Conservation (phyloP, 768 basidiomycete species). For the Lactarius psammicola region DNA sequence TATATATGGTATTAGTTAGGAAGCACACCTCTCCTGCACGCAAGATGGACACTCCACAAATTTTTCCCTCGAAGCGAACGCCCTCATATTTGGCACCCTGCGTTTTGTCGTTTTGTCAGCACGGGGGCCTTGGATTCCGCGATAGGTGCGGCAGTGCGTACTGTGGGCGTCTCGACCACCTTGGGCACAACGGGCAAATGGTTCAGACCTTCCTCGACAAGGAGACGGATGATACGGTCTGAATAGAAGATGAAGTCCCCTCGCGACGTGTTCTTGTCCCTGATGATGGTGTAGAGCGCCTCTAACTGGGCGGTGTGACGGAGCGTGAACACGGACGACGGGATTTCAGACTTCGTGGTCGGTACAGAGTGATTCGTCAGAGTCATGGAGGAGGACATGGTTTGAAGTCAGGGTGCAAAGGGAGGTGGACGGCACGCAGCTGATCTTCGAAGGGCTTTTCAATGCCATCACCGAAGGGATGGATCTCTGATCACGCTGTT, state of each 20-base stretch:
- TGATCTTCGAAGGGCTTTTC: not conserved
- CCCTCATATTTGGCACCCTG: conserved; percentile 84
- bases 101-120: not conserved
- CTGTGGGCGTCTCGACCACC: conserved; percentile 81
- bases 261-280: conserved; percentile 81
- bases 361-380: not conserved
- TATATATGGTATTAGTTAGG: not conserved
- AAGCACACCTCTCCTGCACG: conserved; percentile 80
- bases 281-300: conserved; percentile 91
- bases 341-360: conserved; percentile 38
- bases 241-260: conserved; percentile 98
- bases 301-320: conserved; percentile 92
- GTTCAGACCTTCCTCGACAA: conserved; percentile 87
- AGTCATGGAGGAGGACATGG: conserved; percentile 16
- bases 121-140: not conserved
- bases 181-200: conserved; percentile 76
- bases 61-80: conserved; percentile 93
- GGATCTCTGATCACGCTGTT: not conserved
- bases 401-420: not conserved
- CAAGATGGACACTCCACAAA: conserved; percentile 94
- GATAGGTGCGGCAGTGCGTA: conserved; percentile 31
- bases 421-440: not conserved
- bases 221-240: conserved; percentile 82
- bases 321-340: conserved; percentile 84
- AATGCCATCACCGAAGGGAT: not conserved